Base-by-base conservation (phyloP, 495 filamentous ascomycete species). In the Podospora australis region DNA sequence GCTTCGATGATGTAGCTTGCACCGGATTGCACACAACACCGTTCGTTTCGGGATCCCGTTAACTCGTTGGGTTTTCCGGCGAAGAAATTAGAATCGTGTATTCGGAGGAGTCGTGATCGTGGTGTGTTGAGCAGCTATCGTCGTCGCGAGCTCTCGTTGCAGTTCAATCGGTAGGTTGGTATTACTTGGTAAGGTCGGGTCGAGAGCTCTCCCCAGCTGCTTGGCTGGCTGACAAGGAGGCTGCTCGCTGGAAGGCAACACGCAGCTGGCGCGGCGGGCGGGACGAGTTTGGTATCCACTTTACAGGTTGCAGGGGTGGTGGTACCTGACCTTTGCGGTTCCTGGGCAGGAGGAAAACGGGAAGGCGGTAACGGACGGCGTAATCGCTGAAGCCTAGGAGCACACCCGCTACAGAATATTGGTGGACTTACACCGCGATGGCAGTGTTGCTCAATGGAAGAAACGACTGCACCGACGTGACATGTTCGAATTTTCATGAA, bases 221-320 rank as follows among this genome's bases (percentile, higher is more conserved):
- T n/a, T n/a, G n/a, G n/a, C 49, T 50, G 19, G 53, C 45, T 55
- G 48, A 50, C 48, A 49, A 23, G 40, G 20, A 43, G 44, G 34
- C 30, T 38, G 48, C 52, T 48, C 39, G 20, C 32, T 32, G 43
- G 26, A 68, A 67, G 65, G 65, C 65, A 68, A 66, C 62, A 65
- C 63, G 54, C 59, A 63, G 64, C 60, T 68, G 65, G 63, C 65
- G 65, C 61, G 65, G 63, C 61, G 46, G 30, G 55, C 30, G 23
- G 46, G 52, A 22, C 38, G 53, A 9, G 45, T 29, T 53, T 36
- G 44, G 57, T 23, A 43, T n/a, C n/a, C n/a, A n/a, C n/a, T n/a
- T n/a, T n/a, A n/a, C n/a, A n/a, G n/a, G n/a, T n/a, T n/a, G n/a
- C n/a, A n/a, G n/a, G n/a, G n/a, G 24, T 21, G 40, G 22, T 43